phyloP scores from a whole-genome alignment of 78 protist species.

The Dictyostelium brefeldianum region DNA sequence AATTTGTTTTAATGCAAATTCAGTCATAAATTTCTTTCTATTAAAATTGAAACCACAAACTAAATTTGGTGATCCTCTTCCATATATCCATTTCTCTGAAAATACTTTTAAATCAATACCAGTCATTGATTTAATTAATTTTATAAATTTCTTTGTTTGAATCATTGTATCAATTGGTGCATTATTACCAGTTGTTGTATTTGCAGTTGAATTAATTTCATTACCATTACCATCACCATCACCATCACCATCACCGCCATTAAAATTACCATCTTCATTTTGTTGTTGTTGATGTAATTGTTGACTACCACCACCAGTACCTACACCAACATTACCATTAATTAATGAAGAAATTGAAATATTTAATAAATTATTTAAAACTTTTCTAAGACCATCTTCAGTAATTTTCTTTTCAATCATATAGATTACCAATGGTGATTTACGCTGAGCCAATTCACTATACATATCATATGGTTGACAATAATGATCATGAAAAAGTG shows the following conservation, averaged over 20 bases:
- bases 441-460: constrained; percentile 22
- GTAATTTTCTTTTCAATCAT: constrained; percentile 76
- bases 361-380: constrained; percentile 43
- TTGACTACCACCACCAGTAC: background rate
- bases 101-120: constrained; percentile 76
- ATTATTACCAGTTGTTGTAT: background rate
- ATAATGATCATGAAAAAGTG: constrained; percentile 41
- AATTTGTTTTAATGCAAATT: constrained; percentile 74
- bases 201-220: background rate
- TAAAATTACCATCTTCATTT: background rate
- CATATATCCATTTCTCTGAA: constrained; percentile 81
- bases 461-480: constrained; percentile 43
- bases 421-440: constrained; percentile 67
- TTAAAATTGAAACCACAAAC: constrained; percentile 78
- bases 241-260: constrained; percentile 1
- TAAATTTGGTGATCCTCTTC: constrained; percentile 70
- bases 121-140: constrained; percentile 73
- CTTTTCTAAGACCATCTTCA: constrained; percentile 73
- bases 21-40: constrained; percentile 71
- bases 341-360: constrained; percentile 13
- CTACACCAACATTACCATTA: background rate
- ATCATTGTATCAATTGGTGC: constrained; percentile 36
- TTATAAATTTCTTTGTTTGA: constrained; percentile 76
- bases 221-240: background rate
- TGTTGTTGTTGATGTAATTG: background rate